Evolutionary conservation across 1,139 yeast species (phyloP).

Genomic region (Yamadazyma triangularis): DNA sequence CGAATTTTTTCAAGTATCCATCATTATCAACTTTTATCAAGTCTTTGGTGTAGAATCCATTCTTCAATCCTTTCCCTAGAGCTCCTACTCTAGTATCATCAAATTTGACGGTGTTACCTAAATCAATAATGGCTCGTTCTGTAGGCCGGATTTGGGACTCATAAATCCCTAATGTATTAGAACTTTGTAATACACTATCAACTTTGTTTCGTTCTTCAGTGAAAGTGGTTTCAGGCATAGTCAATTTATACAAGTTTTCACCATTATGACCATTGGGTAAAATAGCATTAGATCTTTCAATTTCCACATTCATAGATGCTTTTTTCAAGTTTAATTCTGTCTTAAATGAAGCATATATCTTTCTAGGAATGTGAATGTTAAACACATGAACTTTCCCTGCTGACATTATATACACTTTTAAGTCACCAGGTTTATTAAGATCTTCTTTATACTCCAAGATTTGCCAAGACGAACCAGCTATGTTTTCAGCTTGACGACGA

Average conservation of each 20-base stretch:
- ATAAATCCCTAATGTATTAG: slow-evolving; percentile 67
- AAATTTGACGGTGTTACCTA: slow-evolving; percentile 72
- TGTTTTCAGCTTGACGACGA: slow-evolving; percentile 71
- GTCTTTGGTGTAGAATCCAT: slow-evolving; percentile 72
- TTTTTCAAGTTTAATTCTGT: slow-evolving; percentile 41
- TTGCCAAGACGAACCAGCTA: slow-evolving; percentile 81
- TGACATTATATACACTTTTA: slow-evolving; percentile 68
- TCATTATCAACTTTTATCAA: slow-evolving; percentile 43
- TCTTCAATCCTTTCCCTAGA: slow-evolving; percentile 80
- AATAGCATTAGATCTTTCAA: slow-evolving; percentile 54
- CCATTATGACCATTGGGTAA: slow-evolving; percentile 72
- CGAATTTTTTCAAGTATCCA: slow-evolving; percentile 50
- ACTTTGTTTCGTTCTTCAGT: slow-evolving; percentile 54
- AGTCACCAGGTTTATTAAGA: slow-evolving; percentile 63
- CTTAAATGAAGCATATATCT: slow-evolving; percentile 65
- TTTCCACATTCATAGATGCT: slow-evolving; percentile 47
- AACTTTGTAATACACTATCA: slow-evolving; percentile 62
- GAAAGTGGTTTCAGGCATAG: slow-evolving; percentile 63
- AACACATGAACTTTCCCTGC: slow-evolving; percentile 72
- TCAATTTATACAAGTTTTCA: slow-evolving; percentile 53
- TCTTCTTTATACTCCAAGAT: slow-evolving; percentile 65
- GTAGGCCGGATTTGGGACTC: slow-evolving; percentile 67
- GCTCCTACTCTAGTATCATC: slow-evolving; percentile 72
- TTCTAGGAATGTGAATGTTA: slow-evolving; percentile 69
- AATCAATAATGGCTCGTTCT: slow-evolving; percentile 72